Conservation (phyloP, 768 basidiomycete species). For the Xanthoconium stramineum region DNA sequence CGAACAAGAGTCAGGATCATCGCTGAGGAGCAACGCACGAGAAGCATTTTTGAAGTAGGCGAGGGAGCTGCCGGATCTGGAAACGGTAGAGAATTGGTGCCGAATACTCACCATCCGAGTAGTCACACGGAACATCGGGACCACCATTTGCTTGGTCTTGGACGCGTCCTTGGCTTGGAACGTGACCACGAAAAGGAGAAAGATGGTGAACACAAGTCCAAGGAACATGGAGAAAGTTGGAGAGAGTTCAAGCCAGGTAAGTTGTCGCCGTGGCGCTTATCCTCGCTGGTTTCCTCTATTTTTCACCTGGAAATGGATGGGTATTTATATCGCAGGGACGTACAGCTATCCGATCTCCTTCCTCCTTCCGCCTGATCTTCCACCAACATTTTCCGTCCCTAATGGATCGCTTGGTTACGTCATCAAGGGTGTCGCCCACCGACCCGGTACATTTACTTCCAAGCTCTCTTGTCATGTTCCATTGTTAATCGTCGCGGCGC, state of each 20-base stretch:
- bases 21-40: background rate
- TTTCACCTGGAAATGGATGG: background rate
- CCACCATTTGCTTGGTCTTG: conserved; percentile 30
- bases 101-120: background rate
- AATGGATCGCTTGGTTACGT: conserved; percentile 77
- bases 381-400: conserved; percentile 73
- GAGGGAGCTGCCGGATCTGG: background rate
- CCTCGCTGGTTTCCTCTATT: background rate
- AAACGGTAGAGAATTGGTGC: background rate
- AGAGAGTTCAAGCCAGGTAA: conserved; percentile 88
- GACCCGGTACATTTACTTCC: conserved; percentile 80
- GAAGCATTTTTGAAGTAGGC: background rate
- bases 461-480: conserved; percentile 72
- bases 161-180: conserved; percentile 29
- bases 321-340: conserved; percentile 51
- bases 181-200: conserved; percentile 14
- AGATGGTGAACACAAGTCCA: conserved; percentile 28
- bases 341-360: conserved; percentile 97
- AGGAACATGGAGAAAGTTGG: conserved; percentile 57
- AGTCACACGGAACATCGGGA: conserved; percentile 11
- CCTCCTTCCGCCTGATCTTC: conserved; percentile 73
- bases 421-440: conserved; percentile 79
- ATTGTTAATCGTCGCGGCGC: conserved; percentile 72
- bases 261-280: conserved; percentile 13
- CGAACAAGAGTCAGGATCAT: conserved; percentile 16